Base-by-base conservation (phyloP, 768 basidiomycete genomes). In the Lenzites betulinus region DNA sequence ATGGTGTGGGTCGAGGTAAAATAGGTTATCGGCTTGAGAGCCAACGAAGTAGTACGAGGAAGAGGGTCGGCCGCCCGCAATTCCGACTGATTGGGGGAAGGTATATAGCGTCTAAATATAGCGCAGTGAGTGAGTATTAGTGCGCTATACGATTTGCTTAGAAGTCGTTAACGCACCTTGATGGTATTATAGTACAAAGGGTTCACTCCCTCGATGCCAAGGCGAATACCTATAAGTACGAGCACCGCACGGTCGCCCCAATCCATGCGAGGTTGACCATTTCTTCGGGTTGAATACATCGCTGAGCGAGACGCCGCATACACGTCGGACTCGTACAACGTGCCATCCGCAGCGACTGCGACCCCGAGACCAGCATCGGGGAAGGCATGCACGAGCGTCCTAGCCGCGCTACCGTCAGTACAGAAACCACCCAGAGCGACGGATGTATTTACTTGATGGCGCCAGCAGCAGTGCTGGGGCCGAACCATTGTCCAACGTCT, bases 21-120 rank as follows among this genome's bases (percentile, higher is more conserved):
- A 88, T 7, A 98, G 81, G 50, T 86, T 90, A 64, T 95, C 90
- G 3, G 87, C 89, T 71, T 99, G 96, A 0, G 88, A 82, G 16
- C 93, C 96, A 49, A 99, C 92, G 70, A 99, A 99, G 74, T 98
- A 99, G 73, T 97, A 98, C 0, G 95, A 97, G 0, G 93, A 95
- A n/a, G 92, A 92, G 0, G 96, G 97, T 22, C 97, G 83, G 2
- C 96, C 96, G 39, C 97, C 96, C 0, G 96, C 95, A 54, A 99
- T 98, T 41, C 96, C 97, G 38, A 97, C 90, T 2, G 90, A 93
- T 75, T 98, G 96, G 0, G 95, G 95, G 74, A 95, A 93, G 0
- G 90, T 92, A 71, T 95, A 98, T 33, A 98, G 73, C 25, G 83
- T 79, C 94, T 96, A 30, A 13, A 49, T n/a, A 51, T 54, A 48